phyloP scores from a whole-genome alignment of 2,329 filamentous ascomycete genomes.

The Penicillium sp. region DNA sequence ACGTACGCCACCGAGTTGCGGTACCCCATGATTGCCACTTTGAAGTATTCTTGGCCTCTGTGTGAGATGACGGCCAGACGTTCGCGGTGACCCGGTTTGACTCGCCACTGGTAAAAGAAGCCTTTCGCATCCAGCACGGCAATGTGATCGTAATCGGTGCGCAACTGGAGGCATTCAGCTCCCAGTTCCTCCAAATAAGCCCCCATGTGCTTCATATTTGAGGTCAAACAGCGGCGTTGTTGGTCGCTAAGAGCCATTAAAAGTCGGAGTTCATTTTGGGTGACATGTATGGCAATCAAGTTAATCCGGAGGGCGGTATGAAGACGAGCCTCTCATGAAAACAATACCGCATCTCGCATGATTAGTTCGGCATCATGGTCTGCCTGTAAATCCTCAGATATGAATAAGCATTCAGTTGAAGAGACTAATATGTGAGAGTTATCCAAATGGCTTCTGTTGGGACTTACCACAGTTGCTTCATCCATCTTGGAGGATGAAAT shows the following conservation, averaged over 20 bases:
- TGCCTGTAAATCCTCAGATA: not conserved
- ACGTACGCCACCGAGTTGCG: too few relatives aligned
- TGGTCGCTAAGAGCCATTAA: not conserved
- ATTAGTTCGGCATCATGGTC: not conserved
- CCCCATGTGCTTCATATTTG: not conserved
- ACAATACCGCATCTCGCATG: not conserved
- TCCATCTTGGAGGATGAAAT: not conserved
- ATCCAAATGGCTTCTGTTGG: not conserved
- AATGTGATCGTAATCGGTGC: not conserved
- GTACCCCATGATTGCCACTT: too few relatives aligned
- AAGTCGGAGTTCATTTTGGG: not conserved
- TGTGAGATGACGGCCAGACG: too few relatives aligned
- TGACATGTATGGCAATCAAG: not conserved
- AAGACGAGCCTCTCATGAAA: not conserved
- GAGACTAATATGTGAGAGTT: not conserved
- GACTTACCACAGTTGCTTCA: not conserved
- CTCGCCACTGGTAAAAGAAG: too few relatives aligned
- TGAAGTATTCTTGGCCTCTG: too few relatives aligned
- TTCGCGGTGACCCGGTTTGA: too few relatives aligned
- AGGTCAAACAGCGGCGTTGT: not conserved
- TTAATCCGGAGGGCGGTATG: not conserved
- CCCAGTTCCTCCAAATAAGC: not conserved
- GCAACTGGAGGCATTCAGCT: not conserved
- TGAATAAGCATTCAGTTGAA: not conserved
- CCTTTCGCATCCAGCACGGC: too few relatives aligned